Conservation (phyloP, 306 rosid species). For the Cucumis cinereus region DNA sequence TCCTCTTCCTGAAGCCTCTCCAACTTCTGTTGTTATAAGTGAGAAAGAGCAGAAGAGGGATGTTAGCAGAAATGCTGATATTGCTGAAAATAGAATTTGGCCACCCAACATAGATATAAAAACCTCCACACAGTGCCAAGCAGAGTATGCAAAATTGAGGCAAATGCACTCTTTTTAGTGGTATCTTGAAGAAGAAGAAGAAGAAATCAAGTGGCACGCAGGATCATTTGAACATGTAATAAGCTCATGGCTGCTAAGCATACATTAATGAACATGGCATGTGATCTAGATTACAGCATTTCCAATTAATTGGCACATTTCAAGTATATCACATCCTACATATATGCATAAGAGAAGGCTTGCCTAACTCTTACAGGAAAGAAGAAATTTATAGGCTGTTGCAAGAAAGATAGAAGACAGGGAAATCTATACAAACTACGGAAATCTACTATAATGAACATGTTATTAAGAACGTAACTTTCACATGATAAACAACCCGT, state of each 20-base stretch:
- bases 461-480: background rate
- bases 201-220: background rate
- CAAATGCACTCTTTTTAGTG: background rate
- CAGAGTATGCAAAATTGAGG: background rate
- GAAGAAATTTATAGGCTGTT: background rate
- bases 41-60: background rate
- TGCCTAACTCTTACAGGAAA: background rate
- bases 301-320: background rate
- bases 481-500: background rate
- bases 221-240: background rate
- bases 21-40: slow-evolving; percentile 58
- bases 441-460: background rate
- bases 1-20: slow-evolving; percentile 88
- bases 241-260: background rate
- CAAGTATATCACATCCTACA: background rate
- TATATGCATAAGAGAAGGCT: background rate
- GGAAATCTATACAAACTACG: no score
- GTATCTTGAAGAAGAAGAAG: slow-evolving; percentile 1
- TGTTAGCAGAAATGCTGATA: slow-evolving; percentile 11
- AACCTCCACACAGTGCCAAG: background rate
- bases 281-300: background rate
- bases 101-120: background rate
- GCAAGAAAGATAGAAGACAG: background rate
- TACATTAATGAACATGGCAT: background rate
- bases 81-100: background rate